A percentile compares a stretch with the other conserved stretches of the same genome.
Evolutionary conservation across 495 filamentous ascomycete genomes (phyloP).

Genomic region (Daldinia concentrica): DNA sequence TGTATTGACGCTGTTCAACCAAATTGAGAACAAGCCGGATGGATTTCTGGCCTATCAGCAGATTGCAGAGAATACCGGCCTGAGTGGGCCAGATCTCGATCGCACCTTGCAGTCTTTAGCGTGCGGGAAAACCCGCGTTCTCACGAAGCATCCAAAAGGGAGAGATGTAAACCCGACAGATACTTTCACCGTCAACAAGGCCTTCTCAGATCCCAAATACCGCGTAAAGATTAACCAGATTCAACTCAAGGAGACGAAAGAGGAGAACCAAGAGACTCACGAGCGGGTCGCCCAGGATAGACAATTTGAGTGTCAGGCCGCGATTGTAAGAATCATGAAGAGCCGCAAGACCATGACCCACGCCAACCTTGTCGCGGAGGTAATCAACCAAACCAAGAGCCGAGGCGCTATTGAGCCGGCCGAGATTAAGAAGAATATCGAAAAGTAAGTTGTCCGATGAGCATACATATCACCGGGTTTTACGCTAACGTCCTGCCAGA

Average conservation of each 20-base stretch:
- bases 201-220: slow-evolving; percentile 82
- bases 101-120: slow-evolving; percentile 95
- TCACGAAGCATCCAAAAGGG: slow-evolving; percentile 85
- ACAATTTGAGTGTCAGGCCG: slow-evolving; percentile 95
- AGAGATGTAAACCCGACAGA: slow-evolving; percentile 80
- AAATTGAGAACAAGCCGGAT: slow-evolving; percentile 59
- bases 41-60: slow-evolving; percentile 70
- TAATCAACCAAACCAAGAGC: slow-evolving; percentile 86
- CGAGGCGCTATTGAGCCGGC: slow-evolving; percentile 82
- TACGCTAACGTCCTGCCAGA: slow-evolving; percentile 51
- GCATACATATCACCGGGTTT: background rate
- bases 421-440: slow-evolving; percentile 96
- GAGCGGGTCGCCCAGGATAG: slow-evolving; percentile 87
- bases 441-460: slow-evolving; percentile 69
- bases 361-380: slow-evolving; percentile 80
- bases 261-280: slow-evolving; percentile 92
- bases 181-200: slow-evolving; percentile 79
- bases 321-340: slow-evolving; percentile 98
- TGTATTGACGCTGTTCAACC: slow-evolving; percentile 92
- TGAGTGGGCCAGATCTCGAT: slow-evolving; percentile 75
- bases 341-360: slow-evolving; percentile 86
- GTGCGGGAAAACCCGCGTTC: slow-evolving; percentile 86
- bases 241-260: slow-evolving; percentile 88
- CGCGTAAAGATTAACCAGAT: slow-evolving; percentile 99
- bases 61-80: slow-evolving; percentile 72